These are phyloP conservation scores for Microdochium trichocladiopsis DNA, from an alignment of 2,329 filamentous ascomycete species.

Conservation along the genomic window DNA sequence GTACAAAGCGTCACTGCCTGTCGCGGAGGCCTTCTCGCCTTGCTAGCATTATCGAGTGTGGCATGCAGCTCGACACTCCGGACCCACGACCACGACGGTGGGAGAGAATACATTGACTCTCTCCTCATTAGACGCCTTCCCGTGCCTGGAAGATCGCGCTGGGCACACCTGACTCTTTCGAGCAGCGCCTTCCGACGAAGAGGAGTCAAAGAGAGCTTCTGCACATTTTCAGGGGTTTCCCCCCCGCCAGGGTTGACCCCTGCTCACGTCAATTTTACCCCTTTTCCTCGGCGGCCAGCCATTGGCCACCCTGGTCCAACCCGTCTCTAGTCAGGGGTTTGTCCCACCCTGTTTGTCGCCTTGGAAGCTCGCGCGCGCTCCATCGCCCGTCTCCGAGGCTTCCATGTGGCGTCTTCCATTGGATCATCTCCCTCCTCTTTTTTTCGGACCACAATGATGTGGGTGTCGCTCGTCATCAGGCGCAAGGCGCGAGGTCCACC, in stretches of 20 bases:
- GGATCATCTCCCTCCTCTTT: neutral
- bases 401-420: neutral
- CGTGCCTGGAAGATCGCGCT: no score
- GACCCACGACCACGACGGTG: no score
- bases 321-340: neutral
- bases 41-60: no score
- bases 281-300: neutral
- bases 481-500: no score
- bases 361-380: neutral
- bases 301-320: neutral
- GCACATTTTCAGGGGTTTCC: neutral
- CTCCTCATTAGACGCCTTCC: no score
- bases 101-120: no score
- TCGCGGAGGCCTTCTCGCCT: no score
- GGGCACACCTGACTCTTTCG: no score
- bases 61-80: no score
- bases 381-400: neutral
- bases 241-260: neutral
- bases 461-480: neutral
- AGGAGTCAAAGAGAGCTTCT: neutral
- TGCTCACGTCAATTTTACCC: neutral
- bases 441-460: neutral
- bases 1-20: no score
- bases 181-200: no score
- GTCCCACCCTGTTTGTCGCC: neutral